A percentile compares a stretch with the other conserved stretches of the same genome.
Conservation (phyloP, 208 protist genomes). For the Leishmania amazonensis region DNA sequence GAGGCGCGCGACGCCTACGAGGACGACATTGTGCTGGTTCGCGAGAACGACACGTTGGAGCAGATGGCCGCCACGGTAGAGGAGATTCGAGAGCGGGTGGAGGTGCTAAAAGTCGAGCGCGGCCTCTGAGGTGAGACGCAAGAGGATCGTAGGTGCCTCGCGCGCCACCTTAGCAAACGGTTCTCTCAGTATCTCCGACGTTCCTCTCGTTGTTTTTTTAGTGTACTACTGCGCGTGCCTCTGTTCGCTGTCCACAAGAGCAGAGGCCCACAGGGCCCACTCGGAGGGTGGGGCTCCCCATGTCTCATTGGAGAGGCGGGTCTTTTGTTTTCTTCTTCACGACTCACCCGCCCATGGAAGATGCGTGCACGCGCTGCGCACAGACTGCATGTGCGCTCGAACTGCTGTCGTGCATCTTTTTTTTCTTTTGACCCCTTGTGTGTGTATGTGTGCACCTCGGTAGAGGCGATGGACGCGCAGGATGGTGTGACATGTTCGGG, state of each 20-base stretch:
- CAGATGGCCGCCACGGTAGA: conserved; percentile 93
- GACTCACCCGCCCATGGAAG: background rate
- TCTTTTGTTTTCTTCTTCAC: background rate
- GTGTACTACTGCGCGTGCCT: background rate
- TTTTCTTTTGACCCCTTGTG: background rate
- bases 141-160: background rate
- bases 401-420: background rate
- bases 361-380: background rate
- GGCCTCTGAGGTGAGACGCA: conserved; percentile 11
- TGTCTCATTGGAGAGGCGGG: background rate
- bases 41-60: conserved; percentile 92
- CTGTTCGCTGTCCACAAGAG: background rate
- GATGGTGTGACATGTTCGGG: background rate
- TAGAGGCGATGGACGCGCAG: background rate
- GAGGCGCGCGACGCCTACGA: conserved; percentile 95
- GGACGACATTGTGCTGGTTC: conserved; percentile 86
- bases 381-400: background rate
- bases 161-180: background rate
- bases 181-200: background rate
- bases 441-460: background rate
- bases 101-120: conserved; percentile 41
- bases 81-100: conserved; percentile 61
- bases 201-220: background rate
- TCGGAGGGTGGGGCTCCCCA: background rate
- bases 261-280: background rate